phyloP scores from a whole-genome alignment of 2,329 filamentous ascomycete genomes.

The Dactylellina cionopaga region DNA sequence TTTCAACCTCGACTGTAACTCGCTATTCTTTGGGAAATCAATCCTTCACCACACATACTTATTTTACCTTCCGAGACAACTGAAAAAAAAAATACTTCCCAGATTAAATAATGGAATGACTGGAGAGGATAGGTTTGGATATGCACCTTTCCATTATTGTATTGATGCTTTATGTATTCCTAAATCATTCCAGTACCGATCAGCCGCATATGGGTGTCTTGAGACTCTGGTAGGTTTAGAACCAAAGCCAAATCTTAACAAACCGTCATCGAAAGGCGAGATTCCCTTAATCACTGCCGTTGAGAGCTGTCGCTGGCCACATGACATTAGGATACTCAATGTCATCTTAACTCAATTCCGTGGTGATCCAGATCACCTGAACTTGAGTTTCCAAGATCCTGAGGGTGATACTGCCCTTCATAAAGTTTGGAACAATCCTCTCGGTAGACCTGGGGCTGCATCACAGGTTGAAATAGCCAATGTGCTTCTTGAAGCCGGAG shows the following conservation, averaged over 20 bases:
- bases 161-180: background rate
- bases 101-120: background rate
- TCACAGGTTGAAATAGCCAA: background rate
- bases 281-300: background rate
- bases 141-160: slow-evolving; percentile 4
- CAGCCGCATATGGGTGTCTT: background rate
- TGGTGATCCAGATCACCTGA: background rate
- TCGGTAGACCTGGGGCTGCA: background rate
- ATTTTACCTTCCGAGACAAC: background rate
- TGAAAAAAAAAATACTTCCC: background rate
- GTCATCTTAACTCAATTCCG: slow-evolving; percentile 2
- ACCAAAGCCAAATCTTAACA: slow-evolving; percentile 8
- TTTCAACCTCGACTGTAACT: background rate
- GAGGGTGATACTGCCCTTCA: background rate
- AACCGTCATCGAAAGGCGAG: background rate
- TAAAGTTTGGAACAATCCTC: background rate
- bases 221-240: slow-evolving; percentile 1
- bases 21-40: background rate
- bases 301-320: background rate
- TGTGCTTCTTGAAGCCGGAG: slow-evolving; percentile 14
- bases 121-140: background rate
- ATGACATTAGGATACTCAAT: background rate
- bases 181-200: too few relatives aligned
- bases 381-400: background rate
- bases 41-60: slow-evolving; percentile 7